Evolutionary conservation across 148 eudicot genomes (phyloP).

Genomic region (Rhododendron simsii): DNA sequence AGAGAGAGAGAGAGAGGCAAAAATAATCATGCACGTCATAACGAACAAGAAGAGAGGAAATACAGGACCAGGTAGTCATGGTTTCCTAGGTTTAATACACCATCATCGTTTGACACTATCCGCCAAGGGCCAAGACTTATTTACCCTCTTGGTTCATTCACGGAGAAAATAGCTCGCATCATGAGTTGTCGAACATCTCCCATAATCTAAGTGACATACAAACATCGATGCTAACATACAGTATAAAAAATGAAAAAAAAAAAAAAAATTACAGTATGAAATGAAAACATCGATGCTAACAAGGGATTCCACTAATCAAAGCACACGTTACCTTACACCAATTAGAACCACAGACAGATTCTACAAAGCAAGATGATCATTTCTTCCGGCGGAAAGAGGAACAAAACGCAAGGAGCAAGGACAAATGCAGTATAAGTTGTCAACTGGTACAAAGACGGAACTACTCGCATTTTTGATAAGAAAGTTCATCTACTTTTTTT

Average conservation of each 20-base stretch:
- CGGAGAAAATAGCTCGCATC: background rate
- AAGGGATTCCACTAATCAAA: background rate
- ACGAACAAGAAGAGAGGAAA: background rate
- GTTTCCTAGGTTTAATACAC: background rate
- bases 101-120: no score
- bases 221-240: background rate
- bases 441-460: background rate
- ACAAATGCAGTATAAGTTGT: background rate
- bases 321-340: background rate
- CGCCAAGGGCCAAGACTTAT: background rate
- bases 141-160: background rate
- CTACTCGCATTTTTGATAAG: background rate
- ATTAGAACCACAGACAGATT: background rate
- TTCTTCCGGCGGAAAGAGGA: background rate
- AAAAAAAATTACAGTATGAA: background rate
- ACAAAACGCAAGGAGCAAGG: background rate
- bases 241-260: background rate
- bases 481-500: background rate
- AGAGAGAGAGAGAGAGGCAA: no score
- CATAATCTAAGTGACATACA: background rate
- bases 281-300: background rate
- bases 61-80: background rate
- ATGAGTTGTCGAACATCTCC: background rate
- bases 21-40: background rate
- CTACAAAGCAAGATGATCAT: background rate